These are phyloP conservation scores for Aurantiochytrium sp. DNA, from an alignment of 108 stramenopile genomes.

Conservation along the genomic window DNA sequence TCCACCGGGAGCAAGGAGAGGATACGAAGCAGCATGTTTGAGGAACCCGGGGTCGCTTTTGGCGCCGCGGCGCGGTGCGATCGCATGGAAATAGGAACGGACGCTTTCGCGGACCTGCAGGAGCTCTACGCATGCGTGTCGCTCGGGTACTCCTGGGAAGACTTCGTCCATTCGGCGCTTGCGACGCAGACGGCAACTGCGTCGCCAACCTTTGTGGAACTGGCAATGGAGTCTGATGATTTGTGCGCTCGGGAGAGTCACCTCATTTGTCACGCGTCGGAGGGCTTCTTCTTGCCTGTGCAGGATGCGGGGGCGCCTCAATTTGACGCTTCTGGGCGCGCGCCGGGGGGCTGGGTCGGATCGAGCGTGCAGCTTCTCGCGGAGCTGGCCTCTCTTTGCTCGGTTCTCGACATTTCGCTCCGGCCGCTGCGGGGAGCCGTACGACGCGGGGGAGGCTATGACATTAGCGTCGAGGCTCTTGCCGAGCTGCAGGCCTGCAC, in stretches of 20 bases:
- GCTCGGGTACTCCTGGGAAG: background rate
- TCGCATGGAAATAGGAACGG: background rate
- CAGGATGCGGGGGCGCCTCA: background rate
- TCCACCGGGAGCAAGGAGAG: too few species aligned
- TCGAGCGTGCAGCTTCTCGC: background rate
- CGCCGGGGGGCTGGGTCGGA: background rate
- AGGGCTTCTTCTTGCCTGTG: background rate
- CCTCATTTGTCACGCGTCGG: slow-evolving; percentile 4
- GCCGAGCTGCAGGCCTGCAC: background rate
- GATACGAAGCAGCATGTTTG: too few species aligned
- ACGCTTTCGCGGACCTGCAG: background rate
- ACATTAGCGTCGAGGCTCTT: background rate
- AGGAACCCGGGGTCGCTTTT: too few species aligned
- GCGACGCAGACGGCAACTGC: background rate
- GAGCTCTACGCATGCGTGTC: background rate
- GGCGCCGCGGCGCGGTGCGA: background rate
- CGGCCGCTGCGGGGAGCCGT: background rate
- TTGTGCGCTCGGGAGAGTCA: background rate
- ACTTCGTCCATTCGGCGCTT: background rate
- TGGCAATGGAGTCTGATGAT: background rate
- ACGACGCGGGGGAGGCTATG: background rate
- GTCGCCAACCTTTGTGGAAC: background rate
- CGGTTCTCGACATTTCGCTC: background rate
- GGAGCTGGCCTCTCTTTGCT: background rate
- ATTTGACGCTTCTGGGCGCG: background rate